These are phyloP conservation scores for Gossypium davidsonii DNA, from an alignment of 441 rosid species.

Conservation along the genomic window DNA sequence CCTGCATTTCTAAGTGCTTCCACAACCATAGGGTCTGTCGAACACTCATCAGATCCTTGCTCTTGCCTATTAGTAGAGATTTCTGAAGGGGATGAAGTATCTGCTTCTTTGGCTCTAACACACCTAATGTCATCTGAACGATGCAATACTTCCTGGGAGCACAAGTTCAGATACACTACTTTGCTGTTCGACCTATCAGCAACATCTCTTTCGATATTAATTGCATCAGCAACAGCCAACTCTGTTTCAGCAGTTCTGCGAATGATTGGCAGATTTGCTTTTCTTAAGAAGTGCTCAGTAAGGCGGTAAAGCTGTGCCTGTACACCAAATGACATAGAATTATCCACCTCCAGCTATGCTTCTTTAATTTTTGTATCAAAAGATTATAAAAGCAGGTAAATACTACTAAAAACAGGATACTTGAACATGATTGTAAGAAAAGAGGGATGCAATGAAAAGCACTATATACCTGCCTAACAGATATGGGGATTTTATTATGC, in stretches of 20 bases:
- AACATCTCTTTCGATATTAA: conserved; percentile 77
- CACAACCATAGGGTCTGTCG: conserved; percentile 40
- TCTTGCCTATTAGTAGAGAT: conserved; percentile 26
- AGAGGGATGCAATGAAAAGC: conserved; percentile 13
- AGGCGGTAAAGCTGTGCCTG: conserved; percentile 87
- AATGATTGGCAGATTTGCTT: conserved; percentile 57
- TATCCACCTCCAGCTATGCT: background rate
- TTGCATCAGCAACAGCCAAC: conserved; percentile 96
- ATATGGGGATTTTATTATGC: conserved; percentile 73
- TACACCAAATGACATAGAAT: conserved; percentile 8
- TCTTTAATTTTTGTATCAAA: conserved; percentile 8
- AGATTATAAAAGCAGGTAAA: background rate
- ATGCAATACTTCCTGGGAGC: conserved; percentile 79
- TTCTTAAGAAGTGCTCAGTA: conserved; percentile 77
- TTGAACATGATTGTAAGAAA: background rate
- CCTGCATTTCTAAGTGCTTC: conserved; percentile 85
- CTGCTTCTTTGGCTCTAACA: conserved; percentile 28
- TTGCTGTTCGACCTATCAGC: conserved; percentile 89
- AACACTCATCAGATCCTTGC: conserved; percentile 28
- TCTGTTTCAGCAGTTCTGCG: conserved; percentile 85
- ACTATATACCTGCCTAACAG: conserved; percentile 79
- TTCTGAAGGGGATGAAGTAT: conserved; percentile 28
- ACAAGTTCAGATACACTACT: conserved; percentile 78
- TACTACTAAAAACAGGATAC: background rate
- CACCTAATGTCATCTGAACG: conserved; percentile 39